Evolutionary conservation across 805 yeast species (phyloP), one percentile per base, ranked within the genome.

Genomic region (Lachancea sp.): DNA sequence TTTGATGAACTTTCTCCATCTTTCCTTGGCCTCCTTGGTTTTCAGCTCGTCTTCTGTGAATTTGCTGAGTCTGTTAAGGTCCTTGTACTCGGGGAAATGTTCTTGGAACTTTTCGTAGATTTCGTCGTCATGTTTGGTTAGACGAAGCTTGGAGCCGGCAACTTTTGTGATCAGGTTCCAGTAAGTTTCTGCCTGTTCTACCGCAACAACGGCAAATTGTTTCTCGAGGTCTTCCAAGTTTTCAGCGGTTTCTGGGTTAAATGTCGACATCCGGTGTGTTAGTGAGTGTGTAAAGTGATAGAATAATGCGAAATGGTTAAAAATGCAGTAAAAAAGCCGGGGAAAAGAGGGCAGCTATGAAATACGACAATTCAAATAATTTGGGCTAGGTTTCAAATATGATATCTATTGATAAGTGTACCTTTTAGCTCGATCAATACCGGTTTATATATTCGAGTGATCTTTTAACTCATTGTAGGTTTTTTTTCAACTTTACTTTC

Each of bases 131-230:
- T 69, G 75, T 58, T 77, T 73, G 41, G 93, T 84, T 49, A 85
- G 71, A 62, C 79, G 84, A 51, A 91, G 73, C 54, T 76, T 78
- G 36, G 93, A 77, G n/a, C 95, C 97, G 49, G 83, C 81, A 46
- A 89, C 70, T 54, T 79, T 78, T 47, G 76, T 75, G 45, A 93
- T 68, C 47, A 93, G 66, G 39, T 74, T 73, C 96, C 96, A 93
- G 75, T 91, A 93, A 1, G 96, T 82, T 61, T 88, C 95, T 47
- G 95, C 93, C 65, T 93, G 98, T 66, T 78, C 81, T 15, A 93
- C 99, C 4, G 98, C 99, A 68, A 85, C 87, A 48, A 93, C 99
- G 35, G 99, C 98, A 61, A 93, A 93, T 71, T 93, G 98, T 75
- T 81, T 88, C 68, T 93, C 99, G 59, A 93, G 88, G 58, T 88